Percentiles rank a stretch among this genome's conserved stretches.
These are phyloP conservation scores for Amphibolis antarctica DNA, from an alignment of 106 monocot species.

Conservation along the genomic window DNA sequence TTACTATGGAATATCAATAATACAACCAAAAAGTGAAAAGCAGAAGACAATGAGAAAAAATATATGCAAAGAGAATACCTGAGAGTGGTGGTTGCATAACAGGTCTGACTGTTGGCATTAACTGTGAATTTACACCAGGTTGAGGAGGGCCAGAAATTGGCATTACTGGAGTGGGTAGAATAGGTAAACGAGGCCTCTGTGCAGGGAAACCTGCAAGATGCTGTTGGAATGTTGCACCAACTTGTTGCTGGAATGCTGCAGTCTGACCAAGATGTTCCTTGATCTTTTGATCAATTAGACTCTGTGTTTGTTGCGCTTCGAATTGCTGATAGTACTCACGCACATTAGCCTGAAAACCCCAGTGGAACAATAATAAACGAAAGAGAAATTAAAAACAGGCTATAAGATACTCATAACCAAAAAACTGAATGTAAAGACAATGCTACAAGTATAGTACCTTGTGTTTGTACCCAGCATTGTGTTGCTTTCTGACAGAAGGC, in stretches of 20 bases:
- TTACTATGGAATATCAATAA: too few relatives aligned
- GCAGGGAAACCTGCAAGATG: conserved; percentile 41
- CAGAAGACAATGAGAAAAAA: too few relatives aligned
- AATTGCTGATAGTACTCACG: conserved; percentile 90
- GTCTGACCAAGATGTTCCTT: conserved; percentile 93
- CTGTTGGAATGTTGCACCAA: conserved; percentile 75
- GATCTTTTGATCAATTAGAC: conserved; percentile 91
- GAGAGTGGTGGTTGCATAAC: conserved; percentile 48
- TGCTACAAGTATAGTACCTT: conserved; percentile 71
- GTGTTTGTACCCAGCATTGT: conserved; percentile 97
- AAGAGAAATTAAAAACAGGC: too few relatives aligned
- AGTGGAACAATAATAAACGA: neutral
- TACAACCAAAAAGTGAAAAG: too few relatives aligned
- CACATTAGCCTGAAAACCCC: conserved; percentile 65
- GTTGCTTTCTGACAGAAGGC: conserved; percentile 97
- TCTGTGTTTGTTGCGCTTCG: conserved; percentile 90
- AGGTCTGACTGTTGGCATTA: conserved; percentile 39
- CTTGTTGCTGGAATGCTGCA: conserved; percentile 62
- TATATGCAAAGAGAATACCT: conserved; percentile 13
- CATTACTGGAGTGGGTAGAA: conserved; percentile 50
- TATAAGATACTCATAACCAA: too few relatives aligned
- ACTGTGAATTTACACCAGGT: conserved; percentile 1
- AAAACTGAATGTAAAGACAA: too few relatives aligned
- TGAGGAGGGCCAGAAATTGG: conserved; percentile 33
- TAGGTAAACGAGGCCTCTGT: conserved; percentile 56